Conservation (phyloP, 169 alveolate genomes). For the Plasmodium inui region DNA sequence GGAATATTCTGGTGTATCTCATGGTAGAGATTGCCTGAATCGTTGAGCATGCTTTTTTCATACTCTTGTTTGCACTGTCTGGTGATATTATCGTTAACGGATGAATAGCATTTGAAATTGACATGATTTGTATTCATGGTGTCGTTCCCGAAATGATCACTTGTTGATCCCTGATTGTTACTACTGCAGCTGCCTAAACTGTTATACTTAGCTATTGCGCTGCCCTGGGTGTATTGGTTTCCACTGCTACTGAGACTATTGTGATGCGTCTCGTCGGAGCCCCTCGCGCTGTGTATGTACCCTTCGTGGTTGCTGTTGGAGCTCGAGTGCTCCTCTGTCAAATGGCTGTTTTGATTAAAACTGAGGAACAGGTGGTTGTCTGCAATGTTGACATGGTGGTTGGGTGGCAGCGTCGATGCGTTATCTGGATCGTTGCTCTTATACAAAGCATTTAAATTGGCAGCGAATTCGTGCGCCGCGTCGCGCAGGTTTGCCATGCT, state of each 20-base stretch:
- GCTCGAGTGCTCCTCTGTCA: slow-evolving; percentile 6
- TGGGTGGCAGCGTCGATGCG: background rate
- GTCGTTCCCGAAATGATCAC: background rate
- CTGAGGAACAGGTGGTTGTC: slow-evolving; percentile 13
- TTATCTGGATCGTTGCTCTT: slow-evolving; percentile 1
- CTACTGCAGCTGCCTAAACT: background rate
- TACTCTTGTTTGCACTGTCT: slow-evolving; percentile 9
- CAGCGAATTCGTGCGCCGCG: background rate
- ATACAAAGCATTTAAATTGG: slow-evolving; percentile 9
- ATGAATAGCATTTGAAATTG: slow-evolving; percentile 3
- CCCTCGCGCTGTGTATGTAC: background rate
- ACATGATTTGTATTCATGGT: background rate
- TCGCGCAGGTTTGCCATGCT: background rate
- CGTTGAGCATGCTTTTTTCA: background rate
- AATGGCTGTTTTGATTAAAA: slow-evolving; percentile 7
- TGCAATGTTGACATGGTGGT: background rate
- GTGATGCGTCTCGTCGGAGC: background rate
- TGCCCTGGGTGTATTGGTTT: background rate
- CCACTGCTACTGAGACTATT: background rate
- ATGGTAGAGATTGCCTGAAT: background rate
- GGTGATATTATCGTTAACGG: background rate
- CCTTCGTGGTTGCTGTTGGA: background rate
- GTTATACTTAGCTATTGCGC: background rate
- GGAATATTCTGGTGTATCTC: slow-evolving; percentile 5
- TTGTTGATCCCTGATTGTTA: slow-evolving; percentile 5